Percentiles rank a stretch among this genome's conserved stretches.
phyloP scores from a whole-genome alignment of 2,329 filamentous ascomycete genomes.

The Pseudogymnoascus sp. region DNA sequence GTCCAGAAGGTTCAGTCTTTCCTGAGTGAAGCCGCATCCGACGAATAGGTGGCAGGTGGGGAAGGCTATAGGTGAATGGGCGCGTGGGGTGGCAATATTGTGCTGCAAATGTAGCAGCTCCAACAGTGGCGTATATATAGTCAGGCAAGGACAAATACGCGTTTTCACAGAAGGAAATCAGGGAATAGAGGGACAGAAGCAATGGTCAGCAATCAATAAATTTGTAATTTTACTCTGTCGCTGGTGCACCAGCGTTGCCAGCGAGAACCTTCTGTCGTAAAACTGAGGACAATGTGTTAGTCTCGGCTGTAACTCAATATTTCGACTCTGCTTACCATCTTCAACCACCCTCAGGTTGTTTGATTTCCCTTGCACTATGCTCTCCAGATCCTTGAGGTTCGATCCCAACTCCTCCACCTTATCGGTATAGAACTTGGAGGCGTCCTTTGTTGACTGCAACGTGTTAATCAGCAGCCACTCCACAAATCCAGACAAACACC shows the following conservation, averaged over 20 bases:
- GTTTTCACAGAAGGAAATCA: background rate
- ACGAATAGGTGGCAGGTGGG: background rate
- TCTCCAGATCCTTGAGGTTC: slow-evolving; percentile 61
- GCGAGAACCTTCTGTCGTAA: slow-evolving; percentile 45
- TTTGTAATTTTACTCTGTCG: slow-evolving; percentile 20
- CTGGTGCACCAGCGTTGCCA: slow-evolving; percentile 32
- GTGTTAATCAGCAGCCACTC: background rate
- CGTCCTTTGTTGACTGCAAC: slow-evolving; percentile 46
- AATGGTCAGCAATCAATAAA: slow-evolving; percentile 12
- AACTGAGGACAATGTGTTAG: slow-evolving; percentile 31
- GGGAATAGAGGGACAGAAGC: background rate
- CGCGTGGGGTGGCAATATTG: background rate
- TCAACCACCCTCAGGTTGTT: slow-evolving; percentile 80
- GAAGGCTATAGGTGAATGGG: background rate
- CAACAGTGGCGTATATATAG: slow-evolving; percentile 1
- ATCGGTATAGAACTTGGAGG: slow-evolving; percentile 56
- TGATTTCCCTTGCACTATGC: slow-evolving; percentile 66
- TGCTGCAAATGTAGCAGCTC: slow-evolving; percentile 6
- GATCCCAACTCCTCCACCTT: slow-evolving; percentile 59
- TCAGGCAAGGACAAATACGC: background rate
- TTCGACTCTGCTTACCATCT: slow-evolving; percentile 55
- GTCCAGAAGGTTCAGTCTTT: slow-evolving; percentile 17
- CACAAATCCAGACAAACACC: slow-evolving; percentile 7
- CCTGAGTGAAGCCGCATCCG: background rate
- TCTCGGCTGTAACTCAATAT: background rate